Percentiles rank a stretch among this genome's conserved stretches.
These are phyloP conservation scores for Podospora appendiculata DNA, from an alignment of 495 filamentous ascomycete species.

Conservation along the genomic window DNA sequence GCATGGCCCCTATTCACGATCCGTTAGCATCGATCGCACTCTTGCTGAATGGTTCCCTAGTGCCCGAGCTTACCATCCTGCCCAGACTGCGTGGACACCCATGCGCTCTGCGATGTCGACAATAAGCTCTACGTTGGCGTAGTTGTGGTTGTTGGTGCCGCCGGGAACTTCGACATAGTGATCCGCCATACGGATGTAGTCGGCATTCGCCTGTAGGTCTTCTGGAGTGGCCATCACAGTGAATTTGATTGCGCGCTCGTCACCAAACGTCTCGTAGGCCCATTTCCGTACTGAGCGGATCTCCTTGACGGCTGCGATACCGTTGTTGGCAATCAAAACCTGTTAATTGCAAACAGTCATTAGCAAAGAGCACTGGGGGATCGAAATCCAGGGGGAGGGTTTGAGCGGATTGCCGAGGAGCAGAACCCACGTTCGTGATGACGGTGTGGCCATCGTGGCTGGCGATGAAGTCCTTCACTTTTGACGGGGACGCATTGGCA, in stretches of 20 bases:
- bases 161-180: constrained; percentile 99
- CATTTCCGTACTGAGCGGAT: constrained; percentile 98
- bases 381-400: too few species aligned
- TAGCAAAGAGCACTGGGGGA: neutral
- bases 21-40: constrained; percentile 1
- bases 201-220: constrained; percentile 93
- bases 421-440: constrained; percentile 77
- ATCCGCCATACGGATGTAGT: constrained; percentile 99
- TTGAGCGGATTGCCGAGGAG: too few species aligned
- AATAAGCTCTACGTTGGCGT: constrained; percentile 98
- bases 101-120: constrained; percentile 99
- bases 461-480: constrained; percentile 92
- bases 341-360: constrained; percentile 23
- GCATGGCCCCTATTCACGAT: constrained; percentile 74
- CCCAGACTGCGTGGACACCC: constrained; percentile 97
- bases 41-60: neutral
- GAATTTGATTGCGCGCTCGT: constrained; percentile 97
- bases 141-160: constrained; percentile 99
- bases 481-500: constrained; percentile 64
- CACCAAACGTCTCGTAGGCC: constrained; percentile 98
- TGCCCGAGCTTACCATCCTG: constrained; percentile 79
- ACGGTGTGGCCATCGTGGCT: constrained; percentile 89
- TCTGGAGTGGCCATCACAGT: constrained; percentile 99
- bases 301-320: constrained; percentile 98
- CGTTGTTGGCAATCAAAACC: constrained; percentile 99